phyloP scores from a whole-genome alignment of 2,329 filamentous ascomycete genomes.

The Fusarium sp. region DNA sequence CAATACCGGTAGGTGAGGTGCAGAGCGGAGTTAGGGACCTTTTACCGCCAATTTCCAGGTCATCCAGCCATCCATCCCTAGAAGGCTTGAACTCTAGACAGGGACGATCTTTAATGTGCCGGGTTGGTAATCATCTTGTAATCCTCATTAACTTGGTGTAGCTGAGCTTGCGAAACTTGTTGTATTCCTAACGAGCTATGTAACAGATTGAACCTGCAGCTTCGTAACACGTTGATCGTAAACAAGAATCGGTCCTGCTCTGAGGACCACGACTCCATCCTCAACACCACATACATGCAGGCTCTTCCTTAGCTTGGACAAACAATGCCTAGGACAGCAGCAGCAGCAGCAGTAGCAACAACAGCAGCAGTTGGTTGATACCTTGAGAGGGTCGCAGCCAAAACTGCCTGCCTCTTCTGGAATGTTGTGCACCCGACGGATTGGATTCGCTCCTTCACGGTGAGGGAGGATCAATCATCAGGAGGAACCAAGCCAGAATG shows the following conservation, averaged over 20 bases:
- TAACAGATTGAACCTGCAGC: not conserved
- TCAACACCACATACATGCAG: conserved; percentile 6
- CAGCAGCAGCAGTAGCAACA: not conserved
- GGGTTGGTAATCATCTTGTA: conserved; percentile 31
- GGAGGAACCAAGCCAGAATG: conserved; percentile 25
- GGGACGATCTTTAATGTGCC: conserved; percentile 2
- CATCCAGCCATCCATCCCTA: not conserved
- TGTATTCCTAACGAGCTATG: not conserved
- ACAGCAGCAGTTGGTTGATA: not conserved
- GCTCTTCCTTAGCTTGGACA: not conserved
- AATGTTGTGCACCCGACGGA: conserved; percentile 21
- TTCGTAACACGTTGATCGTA: conserved; percentile 4
- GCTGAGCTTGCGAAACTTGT: not conserved
- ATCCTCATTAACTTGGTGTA: not conserved
- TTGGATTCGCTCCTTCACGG: conserved; percentile 20
- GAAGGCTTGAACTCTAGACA: not conserved
- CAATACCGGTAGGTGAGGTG: not conserved
- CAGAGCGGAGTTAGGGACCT: not conserved
- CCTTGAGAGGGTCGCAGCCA: not conserved
- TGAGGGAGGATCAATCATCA: conserved; percentile 12
- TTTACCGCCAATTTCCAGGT: conserved; percentile 3
- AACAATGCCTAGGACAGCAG: not conserved
- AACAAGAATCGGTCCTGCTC: conserved; percentile 9
- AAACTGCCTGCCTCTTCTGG: conserved; percentile 16
- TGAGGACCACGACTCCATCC: conserved; percentile 27